phyloP scores from a whole-genome alignment of 129 eudicot species.

The Mikania micrantha region DNA sequence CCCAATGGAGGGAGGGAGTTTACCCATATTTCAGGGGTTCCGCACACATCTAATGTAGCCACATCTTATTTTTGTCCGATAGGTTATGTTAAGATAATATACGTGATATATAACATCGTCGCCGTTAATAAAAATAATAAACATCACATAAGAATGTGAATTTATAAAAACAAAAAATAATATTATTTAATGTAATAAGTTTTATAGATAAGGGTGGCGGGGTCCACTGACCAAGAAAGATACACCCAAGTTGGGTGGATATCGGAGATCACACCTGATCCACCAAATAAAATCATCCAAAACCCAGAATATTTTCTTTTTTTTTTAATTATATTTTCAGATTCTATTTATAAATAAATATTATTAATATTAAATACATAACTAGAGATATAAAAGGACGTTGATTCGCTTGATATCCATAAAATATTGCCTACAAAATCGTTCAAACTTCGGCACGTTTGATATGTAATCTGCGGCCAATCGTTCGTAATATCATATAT shows the following conservation, averaged over 20 bases:
- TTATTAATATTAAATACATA: too few species aligned
- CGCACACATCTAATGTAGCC: too few species aligned
- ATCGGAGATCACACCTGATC: slow-evolving; percentile 5
- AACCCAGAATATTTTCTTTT: neutral
- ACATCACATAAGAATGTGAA: too few species aligned
- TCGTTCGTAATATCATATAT: neutral
- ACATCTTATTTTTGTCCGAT: too few species aligned
- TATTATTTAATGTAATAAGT: neutral
- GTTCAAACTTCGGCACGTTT: neutral
- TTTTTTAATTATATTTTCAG: neutral
- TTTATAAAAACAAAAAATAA: neutral
- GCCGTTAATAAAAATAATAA: too few species aligned
- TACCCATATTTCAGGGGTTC: too few species aligned
- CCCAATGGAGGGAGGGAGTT: too few species aligned
- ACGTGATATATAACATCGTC: too few species aligned
- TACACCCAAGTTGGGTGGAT: neutral
- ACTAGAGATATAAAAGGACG: too few species aligned
- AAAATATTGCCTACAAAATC: neutral
- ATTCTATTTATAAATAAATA: neutral
- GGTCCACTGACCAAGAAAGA: slow-evolving; percentile 11
- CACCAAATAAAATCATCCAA: slow-evolving; percentile 1
- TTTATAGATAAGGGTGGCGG: neutral
- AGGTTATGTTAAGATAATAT: too few species aligned
- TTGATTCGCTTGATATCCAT: neutral
- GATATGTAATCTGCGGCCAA: neutral